These are phyloP conservation scores for Beauveria medogensis DNA, from an alignment of 2,329 filamentous ascomycete genomes.

Conservation along the genomic window DNA sequence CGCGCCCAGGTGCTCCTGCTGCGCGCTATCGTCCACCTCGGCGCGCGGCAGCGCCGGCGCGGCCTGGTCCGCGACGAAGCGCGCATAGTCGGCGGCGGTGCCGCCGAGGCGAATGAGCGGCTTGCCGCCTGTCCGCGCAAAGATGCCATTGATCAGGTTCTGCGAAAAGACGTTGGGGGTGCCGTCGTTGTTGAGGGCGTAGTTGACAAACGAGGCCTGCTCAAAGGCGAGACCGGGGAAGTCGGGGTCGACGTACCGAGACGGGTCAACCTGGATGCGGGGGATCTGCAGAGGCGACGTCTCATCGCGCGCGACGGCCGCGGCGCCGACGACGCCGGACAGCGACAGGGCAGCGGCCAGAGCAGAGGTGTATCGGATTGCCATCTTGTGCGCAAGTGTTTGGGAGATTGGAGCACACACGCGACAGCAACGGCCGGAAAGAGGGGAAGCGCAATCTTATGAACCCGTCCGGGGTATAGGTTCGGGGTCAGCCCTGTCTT, in stretches of 20 bases:
- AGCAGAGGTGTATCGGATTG: background rate
- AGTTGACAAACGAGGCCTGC: conserved; percentile 4
- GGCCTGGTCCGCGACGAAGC: conserved; percentile 23
- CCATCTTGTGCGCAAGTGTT: background rate
- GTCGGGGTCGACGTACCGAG: conserved; percentile 2
- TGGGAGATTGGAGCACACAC: background rate
- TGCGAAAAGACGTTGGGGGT: conserved; percentile 25
- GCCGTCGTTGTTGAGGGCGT: conserved; percentile 18
- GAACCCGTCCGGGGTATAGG: background rate
- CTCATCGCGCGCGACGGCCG: background rate
- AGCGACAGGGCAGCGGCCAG: background rate
- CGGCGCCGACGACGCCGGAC: background rate
- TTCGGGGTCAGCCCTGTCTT: background rate
- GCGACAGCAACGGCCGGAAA: background rate
- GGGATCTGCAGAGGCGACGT: background rate
- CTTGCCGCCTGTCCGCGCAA: conserved; percentile 25
- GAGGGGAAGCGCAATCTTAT: background rate
- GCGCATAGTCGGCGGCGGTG: conserved; percentile 28
- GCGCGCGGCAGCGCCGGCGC: conserved; percentile 24
- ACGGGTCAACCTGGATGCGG: background rate
- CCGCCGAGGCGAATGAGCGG: conserved; percentile 28
- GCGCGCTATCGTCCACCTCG: conserved; percentile 25
- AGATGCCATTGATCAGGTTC: conserved; percentile 26
- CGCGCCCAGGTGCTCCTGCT: conserved; percentile 26
- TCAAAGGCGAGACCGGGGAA: conserved; percentile 5